These are phyloP conservation scores for Talaromyces piceae DNA, from an alignment of 2,329 filamentous ascomycete species.

Conservation along the genomic window DNA sequence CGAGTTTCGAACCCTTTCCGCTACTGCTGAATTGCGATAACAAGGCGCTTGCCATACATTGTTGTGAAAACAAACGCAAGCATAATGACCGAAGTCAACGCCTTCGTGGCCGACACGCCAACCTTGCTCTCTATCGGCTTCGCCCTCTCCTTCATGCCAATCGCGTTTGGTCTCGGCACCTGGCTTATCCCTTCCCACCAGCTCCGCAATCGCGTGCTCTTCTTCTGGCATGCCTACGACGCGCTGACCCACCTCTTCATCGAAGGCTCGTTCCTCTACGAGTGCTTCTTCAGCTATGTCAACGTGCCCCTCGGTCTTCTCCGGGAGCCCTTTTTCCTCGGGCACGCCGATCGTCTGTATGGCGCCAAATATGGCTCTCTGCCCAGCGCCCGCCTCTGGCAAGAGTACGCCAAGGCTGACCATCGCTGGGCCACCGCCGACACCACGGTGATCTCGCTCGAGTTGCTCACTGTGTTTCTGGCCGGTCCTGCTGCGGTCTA, in stretches of 20 bases:
- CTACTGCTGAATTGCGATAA: background rate
- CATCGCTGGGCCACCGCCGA: slow-evolving; percentile 54
- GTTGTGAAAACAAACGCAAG: background rate
- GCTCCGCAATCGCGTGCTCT: slow-evolving; percentile 62
- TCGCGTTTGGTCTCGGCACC: slow-evolving; percentile 47
- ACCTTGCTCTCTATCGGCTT: slow-evolving; percentile 50
- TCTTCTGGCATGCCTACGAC: slow-evolving; percentile 93
- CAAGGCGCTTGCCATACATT: background rate
- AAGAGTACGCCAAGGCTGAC: slow-evolving; percentile 60
- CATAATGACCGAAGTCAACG: slow-evolving; percentile 11
- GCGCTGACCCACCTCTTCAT: slow-evolving; percentile 85
- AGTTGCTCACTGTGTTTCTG: slow-evolving; percentile 54
- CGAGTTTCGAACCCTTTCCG: background rate
- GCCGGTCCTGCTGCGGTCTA: slow-evolving; percentile 52
- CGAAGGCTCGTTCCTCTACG: slow-evolving; percentile 86
- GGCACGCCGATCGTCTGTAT: slow-evolving; percentile 48
- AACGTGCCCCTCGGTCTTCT: slow-evolving; percentile 23
- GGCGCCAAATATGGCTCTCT: slow-evolving; percentile 51
- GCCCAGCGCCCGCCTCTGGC: slow-evolving; percentile 52
- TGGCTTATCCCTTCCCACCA: slow-evolving; percentile 50
- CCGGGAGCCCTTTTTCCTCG: slow-evolving; percentile 44
- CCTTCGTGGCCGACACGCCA: slow-evolving; percentile 34
- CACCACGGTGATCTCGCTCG: slow-evolving; percentile 51
- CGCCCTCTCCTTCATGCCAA: slow-evolving; percentile 41
- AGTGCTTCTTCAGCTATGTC: slow-evolving; percentile 74